Conservation (phyloP, 2,329 filamentous ascomycete genomes). For the Calonectria fujianensis region DNA sequence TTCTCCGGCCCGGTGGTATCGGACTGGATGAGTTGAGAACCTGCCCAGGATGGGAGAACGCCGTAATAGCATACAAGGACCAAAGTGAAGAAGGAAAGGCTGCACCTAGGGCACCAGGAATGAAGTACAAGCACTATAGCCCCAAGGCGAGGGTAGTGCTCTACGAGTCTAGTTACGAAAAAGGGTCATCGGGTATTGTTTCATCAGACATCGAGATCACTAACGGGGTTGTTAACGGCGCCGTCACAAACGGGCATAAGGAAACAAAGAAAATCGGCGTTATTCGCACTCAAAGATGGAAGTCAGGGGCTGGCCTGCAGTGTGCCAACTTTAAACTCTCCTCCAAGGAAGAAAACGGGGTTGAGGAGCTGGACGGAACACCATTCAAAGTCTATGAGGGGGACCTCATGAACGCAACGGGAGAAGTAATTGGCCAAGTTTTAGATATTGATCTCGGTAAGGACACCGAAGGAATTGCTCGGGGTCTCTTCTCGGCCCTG, state of each 20-base stretch:
- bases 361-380: slow-evolving; percentile 56
- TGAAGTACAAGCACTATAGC: slow-evolving; percentile 99
- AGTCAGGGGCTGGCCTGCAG: slow-evolving; percentile 63
- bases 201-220: slow-evolving; percentile 59
- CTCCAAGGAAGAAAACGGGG: slow-evolving; percentile 43
- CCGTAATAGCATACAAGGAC: slow-evolving; percentile 87
- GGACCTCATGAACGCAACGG: slow-evolving; percentile 59
- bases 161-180: slow-evolving; percentile 76
- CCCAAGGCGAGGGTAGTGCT: slow-evolving; percentile 90
- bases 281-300: slow-evolving; percentile 75
- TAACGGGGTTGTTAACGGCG: slow-evolving; percentile 49
- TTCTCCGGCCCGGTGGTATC: slow-evolving; percentile 91
- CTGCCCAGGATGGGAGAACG: slow-evolving; percentile 87
- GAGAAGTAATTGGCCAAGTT: slow-evolving; percentile 63
- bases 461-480: slow-evolving; percentile 84
- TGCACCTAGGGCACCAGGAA: slow-evolving; percentile 90
- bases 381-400: slow-evolving; percentile 65
- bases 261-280: slow-evolving; percentile 66
- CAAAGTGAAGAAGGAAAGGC: slow-evolving; percentile 78
- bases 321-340: slow-evolving; percentile 55
- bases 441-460: slow-evolving; percentile 85
- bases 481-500: slow-evolving; percentile 90
- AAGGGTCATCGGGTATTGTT: slow-evolving; percentile 60
- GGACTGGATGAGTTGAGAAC: slow-evolving; percentile 85
- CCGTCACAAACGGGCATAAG: slow-evolving; percentile 45